Evolutionary conservation across 129 eudicot genomes (phyloP).

Genomic region (Logfia minima): DNA sequence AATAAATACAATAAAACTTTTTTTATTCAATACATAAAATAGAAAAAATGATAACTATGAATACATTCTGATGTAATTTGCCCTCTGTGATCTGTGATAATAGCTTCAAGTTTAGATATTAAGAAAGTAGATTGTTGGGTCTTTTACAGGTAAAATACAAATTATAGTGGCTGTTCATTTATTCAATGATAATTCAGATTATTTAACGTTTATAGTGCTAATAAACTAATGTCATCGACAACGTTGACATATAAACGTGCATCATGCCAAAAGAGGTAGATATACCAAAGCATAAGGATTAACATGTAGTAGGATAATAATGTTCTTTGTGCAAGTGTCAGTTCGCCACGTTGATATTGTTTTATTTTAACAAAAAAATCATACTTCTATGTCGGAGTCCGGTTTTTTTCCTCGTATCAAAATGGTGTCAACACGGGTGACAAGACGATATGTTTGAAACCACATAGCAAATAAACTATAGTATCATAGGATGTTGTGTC

Average conservation of each 20-base stretch:
- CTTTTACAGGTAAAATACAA: constrained; percentile 27
- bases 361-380: neutral
- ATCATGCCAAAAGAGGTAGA: constrained; percentile 27
- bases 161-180: constrained; percentile 14
- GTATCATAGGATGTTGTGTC: neutral
- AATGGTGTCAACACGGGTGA: constrained; percentile 13
- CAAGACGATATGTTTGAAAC: constrained; percentile 6
- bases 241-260: constrained; percentile 26
- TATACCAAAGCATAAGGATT: constrained; percentile 1
- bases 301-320: neutral
- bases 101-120: constrained; percentile 22
- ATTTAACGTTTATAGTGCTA: constrained; percentile 13
- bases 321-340: neutral
- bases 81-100: neutral
- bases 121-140: neutral
- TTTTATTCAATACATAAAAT: too few relatives aligned
- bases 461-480: neutral
- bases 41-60: too few relatives aligned
- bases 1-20: too few relatives aligned
- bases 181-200: constrained; percentile 21
- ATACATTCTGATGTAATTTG: too few relatives aligned
- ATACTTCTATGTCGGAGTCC: neutral
- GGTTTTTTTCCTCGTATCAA: constrained; percentile 10
- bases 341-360: constrained; percentile 3
- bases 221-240: constrained; percentile 19